phyloP scores from a whole-genome alignment of 768 basidiomycete genomes.

The Kwoniella newhampshirensis region DNA sequence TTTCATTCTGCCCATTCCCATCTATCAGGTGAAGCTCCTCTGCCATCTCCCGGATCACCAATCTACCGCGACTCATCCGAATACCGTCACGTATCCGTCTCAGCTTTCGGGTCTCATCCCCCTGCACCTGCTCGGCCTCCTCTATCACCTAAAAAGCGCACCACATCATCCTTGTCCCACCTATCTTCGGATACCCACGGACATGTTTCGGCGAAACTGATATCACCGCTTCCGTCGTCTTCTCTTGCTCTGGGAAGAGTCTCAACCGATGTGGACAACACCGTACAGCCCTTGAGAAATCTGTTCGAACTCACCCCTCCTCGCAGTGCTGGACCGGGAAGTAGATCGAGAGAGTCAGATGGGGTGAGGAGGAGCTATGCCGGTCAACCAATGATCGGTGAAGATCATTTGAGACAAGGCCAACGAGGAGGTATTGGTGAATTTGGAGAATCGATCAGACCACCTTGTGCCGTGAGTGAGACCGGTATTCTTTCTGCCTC shows the following conservation, averaged over 20 bases:
- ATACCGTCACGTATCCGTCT: slow-evolving; percentile 19
- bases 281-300: neutral
- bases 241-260: neutral
- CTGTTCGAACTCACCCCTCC: slow-evolving; percentile 3
- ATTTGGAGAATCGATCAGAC: slow-evolving; percentile 15
- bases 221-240: neutral
- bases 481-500: neutral
- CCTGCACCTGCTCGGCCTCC: slow-evolving; percentile 8
- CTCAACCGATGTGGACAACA: neutral
- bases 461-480: slow-evolving; percentile 4
- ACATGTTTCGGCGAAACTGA: neutral
- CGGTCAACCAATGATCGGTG: slow-evolving; percentile 10
- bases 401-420: neutral
- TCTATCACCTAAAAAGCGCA: neutral
- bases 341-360: neutral
- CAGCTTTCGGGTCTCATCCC: slow-evolving; percentile 17
- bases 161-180: neutral
- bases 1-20: slow-evolving; percentile 15
- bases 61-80: slow-evolving; percentile 6
- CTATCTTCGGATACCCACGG: neutral
- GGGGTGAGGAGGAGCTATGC: slow-evolving; percentile 7
- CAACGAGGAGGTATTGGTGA: slow-evolving; percentile 6
- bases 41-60: neutral
- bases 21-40: neutral
- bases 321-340: neutral